Percentiles rank a stretch among this genome's conserved stretches.
These are phyloP conservation scores for Polysphondylium violaceum DNA, from an alignment of 78 protist species.

Conservation along the genomic window DNA sequence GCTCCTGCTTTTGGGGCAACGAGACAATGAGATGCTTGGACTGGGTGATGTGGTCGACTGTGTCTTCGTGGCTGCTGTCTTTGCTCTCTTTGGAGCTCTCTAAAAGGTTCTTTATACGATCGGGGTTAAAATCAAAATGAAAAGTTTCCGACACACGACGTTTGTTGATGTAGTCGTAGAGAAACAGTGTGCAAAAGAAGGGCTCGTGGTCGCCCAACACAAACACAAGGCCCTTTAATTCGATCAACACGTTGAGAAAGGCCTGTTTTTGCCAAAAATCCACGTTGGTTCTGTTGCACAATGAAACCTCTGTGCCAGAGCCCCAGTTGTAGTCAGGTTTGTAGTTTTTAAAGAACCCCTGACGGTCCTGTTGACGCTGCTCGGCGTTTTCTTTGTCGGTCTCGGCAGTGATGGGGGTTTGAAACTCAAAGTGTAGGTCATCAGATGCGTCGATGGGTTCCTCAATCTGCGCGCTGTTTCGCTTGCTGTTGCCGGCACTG, in stretches of 20 bases:
- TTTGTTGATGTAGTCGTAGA: slow-evolving; percentile 40
- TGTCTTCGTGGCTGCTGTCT: neutral
- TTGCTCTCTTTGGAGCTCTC: neutral
- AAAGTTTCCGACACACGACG: slow-evolving; percentile 30
- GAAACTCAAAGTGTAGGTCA: slow-evolving; percentile 23
- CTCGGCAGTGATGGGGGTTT: neutral
- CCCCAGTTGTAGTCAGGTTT: slow-evolving; percentile 81
- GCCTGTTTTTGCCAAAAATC: slow-evolving; percentile 31
- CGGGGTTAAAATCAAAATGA: slow-evolving; percentile 68
- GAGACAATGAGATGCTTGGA: slow-evolving; percentile 57
- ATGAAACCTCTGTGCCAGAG: slow-evolving; percentile 65
- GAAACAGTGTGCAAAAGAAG: slow-evolving; percentile 52
- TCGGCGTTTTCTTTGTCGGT: slow-evolving; percentile 38
- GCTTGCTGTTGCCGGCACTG: neutral
- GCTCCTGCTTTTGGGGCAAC: slow-evolving; percentile 33
- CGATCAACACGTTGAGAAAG: slow-evolving; percentile 15
- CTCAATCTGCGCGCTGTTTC: neutral
- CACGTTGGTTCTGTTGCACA: slow-evolving; percentile 25
- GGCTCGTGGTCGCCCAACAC: slow-evolving; percentile 71
- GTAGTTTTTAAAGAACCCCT: slow-evolving; percentile 45
- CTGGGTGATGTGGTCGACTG: slow-evolving; percentile 32
- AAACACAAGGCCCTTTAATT: slow-evolving; percentile 53
- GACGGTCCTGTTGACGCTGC: neutral
- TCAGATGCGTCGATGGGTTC: neutral
- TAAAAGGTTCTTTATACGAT: neutral